Conservation (phyloP, 331 rosid species). For the Stylosanthes scabra region DNA sequence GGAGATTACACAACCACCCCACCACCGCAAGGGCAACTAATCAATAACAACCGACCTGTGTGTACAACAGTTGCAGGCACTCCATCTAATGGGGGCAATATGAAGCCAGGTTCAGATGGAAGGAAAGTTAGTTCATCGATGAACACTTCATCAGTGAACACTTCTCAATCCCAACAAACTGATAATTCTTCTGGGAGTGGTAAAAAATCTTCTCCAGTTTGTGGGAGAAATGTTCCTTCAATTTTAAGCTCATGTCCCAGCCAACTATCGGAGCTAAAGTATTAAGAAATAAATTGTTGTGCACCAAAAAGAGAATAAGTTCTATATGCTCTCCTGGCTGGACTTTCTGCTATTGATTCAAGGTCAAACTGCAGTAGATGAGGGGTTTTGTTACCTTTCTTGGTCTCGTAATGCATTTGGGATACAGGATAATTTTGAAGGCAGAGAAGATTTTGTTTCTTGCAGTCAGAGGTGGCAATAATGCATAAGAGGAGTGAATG, state of each 20-base stretch:
- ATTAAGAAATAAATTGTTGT: slow-evolving; percentile 30
- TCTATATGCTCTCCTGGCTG: slow-evolving; percentile 17
- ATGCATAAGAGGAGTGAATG: too few species aligned
- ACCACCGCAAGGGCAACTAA: slow-evolving; percentile 45
- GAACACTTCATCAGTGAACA: slow-evolving; percentile 41
- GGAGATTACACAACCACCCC: slow-evolving; percentile 53
- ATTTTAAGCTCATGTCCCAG: slow-evolving; percentile 53
- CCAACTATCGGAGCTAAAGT: slow-evolving; percentile 64
- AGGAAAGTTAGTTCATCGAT: slow-evolving; percentile 42
- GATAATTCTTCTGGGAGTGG: slow-evolving; percentile 50
- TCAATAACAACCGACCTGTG: slow-evolving; percentile 39
- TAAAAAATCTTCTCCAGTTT: slow-evolving; percentile 56
- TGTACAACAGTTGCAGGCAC: slow-evolving; percentile 35
- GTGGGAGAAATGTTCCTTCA: slow-evolving; percentile 64
- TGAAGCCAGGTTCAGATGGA: slow-evolving; percentile 38
- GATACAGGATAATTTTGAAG: slow-evolving; percentile 7
- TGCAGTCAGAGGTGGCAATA: too few species aligned
- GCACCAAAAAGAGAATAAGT: slow-evolving; percentile 22
- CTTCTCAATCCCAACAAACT: slow-evolving; percentile 45
- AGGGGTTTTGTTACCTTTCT: background rate
- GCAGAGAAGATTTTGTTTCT: too few species aligned
- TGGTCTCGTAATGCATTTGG: background rate
- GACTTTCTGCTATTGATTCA: slow-evolving; percentile 33
- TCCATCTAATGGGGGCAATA: slow-evolving; percentile 35
- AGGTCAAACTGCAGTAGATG: slow-evolving; percentile 14